Evolutionary conservation across 192 early-diverging fungal genomes (phyloP).

Genomic region (Gigaspora rosea): DNA sequence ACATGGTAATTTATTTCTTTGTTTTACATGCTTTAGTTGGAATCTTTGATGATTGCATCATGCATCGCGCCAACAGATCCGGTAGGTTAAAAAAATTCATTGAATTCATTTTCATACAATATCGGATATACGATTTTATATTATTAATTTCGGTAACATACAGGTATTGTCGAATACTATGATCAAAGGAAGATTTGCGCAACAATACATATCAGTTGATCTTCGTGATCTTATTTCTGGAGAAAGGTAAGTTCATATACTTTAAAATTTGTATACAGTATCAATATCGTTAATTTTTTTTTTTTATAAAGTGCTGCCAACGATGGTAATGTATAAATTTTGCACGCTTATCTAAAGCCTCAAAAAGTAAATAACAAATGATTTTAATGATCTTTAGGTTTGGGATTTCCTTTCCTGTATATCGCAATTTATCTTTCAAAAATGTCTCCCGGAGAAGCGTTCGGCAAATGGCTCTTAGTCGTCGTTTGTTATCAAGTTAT

Average conservation of each 20-base stretch:
- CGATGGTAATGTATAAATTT: constrained; percentile 55
- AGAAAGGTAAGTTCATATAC: constrained; percentile 46
- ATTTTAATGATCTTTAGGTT: constrained; percentile 29
- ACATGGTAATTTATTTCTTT: background rate
- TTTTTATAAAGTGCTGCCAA: constrained; percentile 66
- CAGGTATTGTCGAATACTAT: constrained; percentile 82
- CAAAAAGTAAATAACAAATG: background rate
- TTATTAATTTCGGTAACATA: background rate
- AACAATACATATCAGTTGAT: constrained; percentile 72
- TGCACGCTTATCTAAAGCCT: background rate
- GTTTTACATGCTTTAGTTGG: constrained; percentile 46
- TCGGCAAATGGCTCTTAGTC: constrained; percentile 73
- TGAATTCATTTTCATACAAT: no score
- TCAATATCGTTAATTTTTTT: background rate
- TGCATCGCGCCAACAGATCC: constrained; percentile 92
- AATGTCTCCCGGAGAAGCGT: constrained; percentile 52
- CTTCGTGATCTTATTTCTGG: constrained; percentile 70
- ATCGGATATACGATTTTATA: background rate
- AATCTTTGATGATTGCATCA: constrained; percentile 75
- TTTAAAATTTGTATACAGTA: background rate
- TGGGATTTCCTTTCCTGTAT: constrained; percentile 81
- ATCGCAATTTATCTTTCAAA: constrained; percentile 72
- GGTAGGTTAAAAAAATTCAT: constrained; percentile 52
- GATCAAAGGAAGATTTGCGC: constrained; percentile 89
- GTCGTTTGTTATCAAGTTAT: constrained; percentile 77